Conservation (phyloP, 306 rosid species). For the Gynostemma pentaphyllum region DNA sequence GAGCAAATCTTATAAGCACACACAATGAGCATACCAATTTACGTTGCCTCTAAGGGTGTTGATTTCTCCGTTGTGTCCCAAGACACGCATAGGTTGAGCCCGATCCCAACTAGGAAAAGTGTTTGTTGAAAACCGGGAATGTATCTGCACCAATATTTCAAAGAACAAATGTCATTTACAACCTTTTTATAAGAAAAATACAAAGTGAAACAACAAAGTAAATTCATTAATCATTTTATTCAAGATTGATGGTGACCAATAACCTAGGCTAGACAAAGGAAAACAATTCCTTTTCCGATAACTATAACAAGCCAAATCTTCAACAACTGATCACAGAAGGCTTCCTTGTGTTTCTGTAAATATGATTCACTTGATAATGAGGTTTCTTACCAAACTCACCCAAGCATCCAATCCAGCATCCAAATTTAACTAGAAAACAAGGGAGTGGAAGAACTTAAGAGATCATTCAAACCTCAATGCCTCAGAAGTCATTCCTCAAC, state of each 20-base stretch:
- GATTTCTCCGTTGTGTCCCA: conserved; percentile 99
- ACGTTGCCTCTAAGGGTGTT: conserved; percentile 93
- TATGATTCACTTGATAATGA: conserved; percentile 92
- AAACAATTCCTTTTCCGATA: conserved; percentile 43
- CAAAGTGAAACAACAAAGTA: conserved; percentile 16
- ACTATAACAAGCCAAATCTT: conserved; percentile 38
- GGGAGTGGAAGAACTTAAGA: conserved; percentile 99
- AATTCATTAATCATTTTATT: neutral
- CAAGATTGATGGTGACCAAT: conserved; percentile 10
- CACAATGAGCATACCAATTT: conserved; percentile 48
- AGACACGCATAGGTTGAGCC: conserved; percentile 93
- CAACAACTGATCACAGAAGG: conserved; percentile 54
- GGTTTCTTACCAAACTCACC: conserved; percentile 93
- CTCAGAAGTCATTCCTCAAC: conserved; percentile 99
- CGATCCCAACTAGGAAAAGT: conserved; percentile 99
- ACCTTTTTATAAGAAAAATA: conserved; percentile 17
- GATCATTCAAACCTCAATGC: conserved; percentile 99
- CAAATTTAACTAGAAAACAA: conserved; percentile 84
- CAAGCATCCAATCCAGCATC: conserved; percentile 95
- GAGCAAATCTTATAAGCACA: neutral
- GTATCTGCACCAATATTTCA: conserved; percentile 46
- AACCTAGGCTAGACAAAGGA: conserved; percentile 43
- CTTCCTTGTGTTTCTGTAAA: conserved; percentile 72
- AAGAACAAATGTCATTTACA: conserved; percentile 28
- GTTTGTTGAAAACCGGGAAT: conserved; percentile 93